Conservation (phyloP, 73 alveolate species). For the Symbiodinium natans region DNA sequence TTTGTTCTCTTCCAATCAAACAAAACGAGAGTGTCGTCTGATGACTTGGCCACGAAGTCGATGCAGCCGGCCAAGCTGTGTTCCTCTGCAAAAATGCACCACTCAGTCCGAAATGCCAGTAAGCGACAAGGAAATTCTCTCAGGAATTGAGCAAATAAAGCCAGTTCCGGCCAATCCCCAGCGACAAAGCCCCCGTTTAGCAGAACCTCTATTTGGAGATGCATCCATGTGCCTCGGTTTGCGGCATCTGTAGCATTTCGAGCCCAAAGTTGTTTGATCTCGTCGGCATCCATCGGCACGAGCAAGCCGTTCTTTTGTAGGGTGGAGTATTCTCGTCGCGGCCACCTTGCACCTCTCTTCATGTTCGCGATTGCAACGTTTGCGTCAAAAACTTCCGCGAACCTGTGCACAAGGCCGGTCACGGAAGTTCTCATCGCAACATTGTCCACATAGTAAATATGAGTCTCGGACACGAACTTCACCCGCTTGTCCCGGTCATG, state of each 20-base stretch:
- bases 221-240: slow-evolving; percentile 42
- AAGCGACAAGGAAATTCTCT: not conserved
- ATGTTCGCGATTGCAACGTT: not conserved
- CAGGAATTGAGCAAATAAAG: not conserved
- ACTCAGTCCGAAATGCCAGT: slow-evolving; percentile 42
- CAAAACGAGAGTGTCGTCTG: not conserved
- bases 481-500: too few relatives aligned
- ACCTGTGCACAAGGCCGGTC: not conserved
- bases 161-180: not conserved
- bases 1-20: slow-evolving; percentile 53
- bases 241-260: not conserved
- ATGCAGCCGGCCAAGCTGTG: slow-evolving; percentile 43
- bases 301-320: not conserved
- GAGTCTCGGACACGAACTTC: not conserved
- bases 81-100: not conserved
- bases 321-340: slow-evolving; percentile 5
- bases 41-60: not conserved
- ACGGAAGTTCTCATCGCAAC: not conserved
- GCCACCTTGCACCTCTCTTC: slow-evolving; percentile 21
- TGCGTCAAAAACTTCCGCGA: not conserved
- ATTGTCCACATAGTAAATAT: not conserved
- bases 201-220: not conserved
- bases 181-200: slow-evolving; percentile 8
- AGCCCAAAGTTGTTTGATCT: not conserved
- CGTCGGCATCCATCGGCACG: not conserved